These are phyloP conservation scores for Ogataea dorogensis DNA, from an alignment of 805 yeast genomes.

Conservation along the genomic window DNA sequence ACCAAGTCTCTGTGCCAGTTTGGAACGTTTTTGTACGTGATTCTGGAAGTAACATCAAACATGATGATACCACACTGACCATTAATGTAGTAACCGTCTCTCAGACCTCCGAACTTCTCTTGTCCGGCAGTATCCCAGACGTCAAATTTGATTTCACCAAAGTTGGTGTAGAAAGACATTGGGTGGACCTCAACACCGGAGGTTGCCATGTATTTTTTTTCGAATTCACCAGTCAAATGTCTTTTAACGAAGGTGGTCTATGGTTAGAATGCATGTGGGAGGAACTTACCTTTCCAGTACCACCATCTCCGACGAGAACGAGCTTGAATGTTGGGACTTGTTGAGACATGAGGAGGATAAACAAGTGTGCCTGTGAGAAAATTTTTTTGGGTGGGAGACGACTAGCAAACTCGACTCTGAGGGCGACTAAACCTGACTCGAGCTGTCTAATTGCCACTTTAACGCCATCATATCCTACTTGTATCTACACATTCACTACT, in stretches of 20 bases:
- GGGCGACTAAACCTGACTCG: no score
- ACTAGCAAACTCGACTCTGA: neutral
- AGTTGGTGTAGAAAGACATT: constrained; percentile 95
- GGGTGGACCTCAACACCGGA: constrained; percentile 99
- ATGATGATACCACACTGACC: constrained; percentile 99
- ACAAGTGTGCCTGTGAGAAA: constrained; percentile 7
- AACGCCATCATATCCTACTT: no score
- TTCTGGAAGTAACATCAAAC: constrained; percentile 99
- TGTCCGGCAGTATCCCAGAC: constrained; percentile 99
- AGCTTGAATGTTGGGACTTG: constrained; percentile 96
- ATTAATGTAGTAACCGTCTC: constrained; percentile 99
- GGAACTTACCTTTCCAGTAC: constrained; percentile 88
- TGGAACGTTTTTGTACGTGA: constrained; percentile 99
- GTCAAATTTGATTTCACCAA: constrained; percentile 97
- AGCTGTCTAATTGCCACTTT: no score
- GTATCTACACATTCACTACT: no score
- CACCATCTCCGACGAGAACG: constrained; percentile 99
- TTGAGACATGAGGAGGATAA: constrained; percentile 29
- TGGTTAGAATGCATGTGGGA: constrained; percentile 9
- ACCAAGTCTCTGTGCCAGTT: constrained; percentile 99
- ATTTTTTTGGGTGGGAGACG: constrained; percentile 8
- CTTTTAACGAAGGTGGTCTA: constrained; percentile 98
- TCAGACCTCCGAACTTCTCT: constrained; percentile 98
- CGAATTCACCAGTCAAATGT: constrained; percentile 99
- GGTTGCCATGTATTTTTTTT: constrained; percentile 97